Percentiles rank a stretch among this genome's conserved stretches.
These are phyloP conservation scores for Zygoascus meyerae DNA, from an alignment of 1,139 yeast genomes.

Conservation along the genomic window DNA sequence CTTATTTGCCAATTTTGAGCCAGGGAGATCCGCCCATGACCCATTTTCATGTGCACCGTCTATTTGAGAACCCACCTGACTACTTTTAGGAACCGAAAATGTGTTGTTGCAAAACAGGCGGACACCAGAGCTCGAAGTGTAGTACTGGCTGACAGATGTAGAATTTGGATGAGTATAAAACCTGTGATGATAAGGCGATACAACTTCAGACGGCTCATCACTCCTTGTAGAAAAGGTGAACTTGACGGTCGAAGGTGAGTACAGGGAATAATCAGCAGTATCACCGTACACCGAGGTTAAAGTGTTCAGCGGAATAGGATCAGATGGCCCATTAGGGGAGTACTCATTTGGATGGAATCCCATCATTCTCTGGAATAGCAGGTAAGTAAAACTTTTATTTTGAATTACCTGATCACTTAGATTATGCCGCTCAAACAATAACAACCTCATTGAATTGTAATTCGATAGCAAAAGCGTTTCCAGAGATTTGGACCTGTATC, in stretches of 20 bases:
- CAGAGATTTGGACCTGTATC: constrained; percentile 33
- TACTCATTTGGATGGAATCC: constrained; percentile 69
- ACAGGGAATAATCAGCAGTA: constrained; percentile 10
- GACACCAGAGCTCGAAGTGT: constrained; percentile 60
- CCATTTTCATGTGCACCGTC: neutral
- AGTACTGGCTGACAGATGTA: constrained; percentile 74
- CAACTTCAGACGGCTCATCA: constrained; percentile 1
- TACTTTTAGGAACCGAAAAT: constrained; percentile 6
- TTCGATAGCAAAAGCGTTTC: constrained; percentile 48
- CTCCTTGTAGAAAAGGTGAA: constrained; percentile 4
- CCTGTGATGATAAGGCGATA: constrained; percentile 50
- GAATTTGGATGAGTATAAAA: constrained; percentile 88
- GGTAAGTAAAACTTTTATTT: constrained; percentile 58
- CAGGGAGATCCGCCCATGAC: neutral
- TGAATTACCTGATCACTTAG: constrained; percentile 56
- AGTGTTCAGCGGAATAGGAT: constrained; percentile 20
- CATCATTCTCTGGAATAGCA: constrained; percentile 58
- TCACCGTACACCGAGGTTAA: constrained; percentile 14
- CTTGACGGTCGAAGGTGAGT: constrained; percentile 13
- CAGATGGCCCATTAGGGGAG: constrained; percentile 48
- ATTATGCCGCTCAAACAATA: constrained; percentile 62
- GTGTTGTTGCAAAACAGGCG: constrained; percentile 46
- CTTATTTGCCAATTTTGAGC: neutral
- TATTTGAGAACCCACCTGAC: neutral
- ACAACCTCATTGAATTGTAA: constrained; percentile 67